These are phyloP conservation scores for Fusarium marasasianum DNA, from an alignment of 2,329 filamentous ascomycete species.

Conservation along the genomic window DNA sequence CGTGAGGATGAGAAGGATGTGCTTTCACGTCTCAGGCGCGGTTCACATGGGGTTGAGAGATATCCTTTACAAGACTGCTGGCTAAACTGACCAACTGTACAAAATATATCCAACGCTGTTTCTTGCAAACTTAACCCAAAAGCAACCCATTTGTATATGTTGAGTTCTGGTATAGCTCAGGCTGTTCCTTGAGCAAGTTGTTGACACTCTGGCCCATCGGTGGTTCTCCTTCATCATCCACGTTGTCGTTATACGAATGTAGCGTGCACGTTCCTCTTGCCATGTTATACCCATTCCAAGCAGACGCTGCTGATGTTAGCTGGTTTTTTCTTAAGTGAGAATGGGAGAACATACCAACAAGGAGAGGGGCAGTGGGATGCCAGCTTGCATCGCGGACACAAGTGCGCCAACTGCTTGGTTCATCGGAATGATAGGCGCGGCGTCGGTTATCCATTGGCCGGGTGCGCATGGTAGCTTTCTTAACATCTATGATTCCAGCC, in stretches of 20 bases:
- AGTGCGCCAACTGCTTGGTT: constrained; percentile 72
- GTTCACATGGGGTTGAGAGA: constrained; percentile 9
- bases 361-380: constrained; percentile 85
- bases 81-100: constrained; percentile 36
- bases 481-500: constrained; percentile 81
- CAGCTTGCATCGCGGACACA: constrained; percentile 89
- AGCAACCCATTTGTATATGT: constrained; percentile 26
- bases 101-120: constrained; percentile 39
- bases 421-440: constrained; percentile 67
- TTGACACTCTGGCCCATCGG: constrained; percentile 67
- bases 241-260: constrained; percentile 78
- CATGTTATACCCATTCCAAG: constrained; percentile 82
- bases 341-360: constrained; percentile 65
- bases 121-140: constrained; percentile 28
- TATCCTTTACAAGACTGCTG: constrained; percentile 5
- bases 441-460: constrained; percentile 64
- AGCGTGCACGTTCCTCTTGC: constrained; percentile 78
- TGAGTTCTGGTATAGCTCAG: constrained; percentile 39
- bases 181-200: constrained; percentile 60
- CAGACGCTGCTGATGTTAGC: constrained; percentile 68
- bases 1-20: constrained; percentile 20
- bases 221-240: constrained; percentile 70
- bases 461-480: constrained; percentile 71
- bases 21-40: constrained; percentile 17
- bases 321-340: neutral